Percentiles rank a stretch among this genome's conserved stretches.
phyloP scores from a whole-genome alignment of 73 alveolate species.

The Paramecium tetraurelia region DNA sequence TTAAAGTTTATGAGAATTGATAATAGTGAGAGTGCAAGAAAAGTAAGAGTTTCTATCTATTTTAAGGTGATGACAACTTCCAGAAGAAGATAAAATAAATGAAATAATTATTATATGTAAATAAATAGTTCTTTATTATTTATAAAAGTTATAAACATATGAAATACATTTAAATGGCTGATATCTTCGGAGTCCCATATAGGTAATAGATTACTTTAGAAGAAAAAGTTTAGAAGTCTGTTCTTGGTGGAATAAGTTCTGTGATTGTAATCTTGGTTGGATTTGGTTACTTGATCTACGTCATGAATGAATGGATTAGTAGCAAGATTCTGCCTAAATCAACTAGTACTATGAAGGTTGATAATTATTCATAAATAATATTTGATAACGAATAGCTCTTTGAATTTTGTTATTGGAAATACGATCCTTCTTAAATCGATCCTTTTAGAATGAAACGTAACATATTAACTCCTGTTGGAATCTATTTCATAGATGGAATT shows the following conservation, averaged over 20 bases:
- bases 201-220: not conserved
- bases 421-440: not conserved
- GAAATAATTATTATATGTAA: not conserved
- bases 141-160: not conserved
- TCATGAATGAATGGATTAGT: not conserved
- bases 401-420: slow-evolving; percentile 41
- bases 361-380: not conserved
- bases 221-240: not conserved
- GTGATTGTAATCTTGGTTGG: not conserved
- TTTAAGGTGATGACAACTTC: not conserved
- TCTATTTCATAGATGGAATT: not conserved
- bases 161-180: not conserved
- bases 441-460: not conserved
- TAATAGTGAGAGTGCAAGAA: not conserved
- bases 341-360: not conserved
- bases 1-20: not conserved
- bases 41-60: not conserved
- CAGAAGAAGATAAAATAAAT: not conserved
- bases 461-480: not conserved
- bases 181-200: not conserved
- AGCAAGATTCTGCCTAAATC: not conserved
- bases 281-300: not conserved
- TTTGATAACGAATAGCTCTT: not conserved
- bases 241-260: slow-evolving; percentile 3
- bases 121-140: not conserved